Conservation (phyloP, 1,284 basidiomycete species). For the Abortiporus biennis region DNA sequence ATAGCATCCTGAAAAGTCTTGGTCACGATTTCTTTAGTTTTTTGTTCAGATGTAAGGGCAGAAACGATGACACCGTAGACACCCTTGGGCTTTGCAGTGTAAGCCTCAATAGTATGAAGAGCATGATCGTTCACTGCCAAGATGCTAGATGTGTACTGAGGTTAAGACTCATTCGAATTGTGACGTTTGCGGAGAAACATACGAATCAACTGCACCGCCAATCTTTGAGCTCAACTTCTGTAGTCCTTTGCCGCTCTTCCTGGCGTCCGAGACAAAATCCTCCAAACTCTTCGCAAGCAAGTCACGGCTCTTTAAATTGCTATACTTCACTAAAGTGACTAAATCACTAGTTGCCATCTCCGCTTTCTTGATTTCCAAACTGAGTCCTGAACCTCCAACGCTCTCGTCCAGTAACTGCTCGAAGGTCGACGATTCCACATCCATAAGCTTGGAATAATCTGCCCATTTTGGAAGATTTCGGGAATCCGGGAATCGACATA, state of each 20-base stretch:
- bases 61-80: slow-evolving; percentile 15
- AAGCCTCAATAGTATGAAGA: slow-evolving; percentile 49
- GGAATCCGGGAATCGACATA: slow-evolving; percentile 32
- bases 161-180: not conserved
- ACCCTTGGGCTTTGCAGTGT: slow-evolving; percentile 30
- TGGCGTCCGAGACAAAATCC: slow-evolving; percentile 54
- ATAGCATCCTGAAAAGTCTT: slow-evolving; percentile 56
- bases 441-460: slow-evolving; percentile 53
- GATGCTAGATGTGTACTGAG: slow-evolving; percentile 39
- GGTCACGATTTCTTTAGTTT: slow-evolving; percentile 39
- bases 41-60: slow-evolving; percentile 35
- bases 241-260: slow-evolving; percentile 48
- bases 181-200: slow-evolving; percentile 19
- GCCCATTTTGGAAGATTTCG: slow-evolving; percentile 28
- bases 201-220: slow-evolving; percentile 65
- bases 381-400: slow-evolving; percentile 47
- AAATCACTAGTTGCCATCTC: slow-evolving; percentile 69
- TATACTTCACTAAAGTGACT: slow-evolving; percentile 50
- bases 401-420: slow-evolving; percentile 55
- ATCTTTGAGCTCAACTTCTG: slow-evolving; percentile 56
- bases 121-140: slow-evolving; percentile 68
- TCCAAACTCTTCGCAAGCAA: slow-evolving; percentile 41
- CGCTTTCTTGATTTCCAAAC: slow-evolving; percentile 65
- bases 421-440: slow-evolving; percentile 54
- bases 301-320: slow-evolving; percentile 55